Conservation (phyloP, 352 stramenopile species). For the Globisporangium canariense region DNA sequence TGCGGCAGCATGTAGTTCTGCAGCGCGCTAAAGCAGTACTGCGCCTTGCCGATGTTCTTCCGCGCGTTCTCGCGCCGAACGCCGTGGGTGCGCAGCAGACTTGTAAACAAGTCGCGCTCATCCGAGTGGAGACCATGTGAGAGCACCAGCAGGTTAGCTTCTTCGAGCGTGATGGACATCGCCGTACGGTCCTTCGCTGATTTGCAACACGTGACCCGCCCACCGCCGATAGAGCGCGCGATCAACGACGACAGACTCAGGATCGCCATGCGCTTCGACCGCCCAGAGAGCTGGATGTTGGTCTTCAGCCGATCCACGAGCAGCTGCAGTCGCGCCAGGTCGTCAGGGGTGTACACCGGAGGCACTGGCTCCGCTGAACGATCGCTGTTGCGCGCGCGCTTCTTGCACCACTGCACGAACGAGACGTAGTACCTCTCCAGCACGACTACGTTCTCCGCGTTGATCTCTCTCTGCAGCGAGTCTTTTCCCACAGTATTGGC, state of each 20-base stretch:
- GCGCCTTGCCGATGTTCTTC: constrained; percentile 85
- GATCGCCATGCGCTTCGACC: constrained; percentile 80
- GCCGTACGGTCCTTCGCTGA: constrained; percentile 96
- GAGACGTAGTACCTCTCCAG: constrained; percentile 54
- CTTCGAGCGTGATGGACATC: constrained; percentile 96
- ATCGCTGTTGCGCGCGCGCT: constrained; percentile 14
- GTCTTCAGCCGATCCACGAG: constrained; percentile 36
- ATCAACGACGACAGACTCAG: constrained; percentile 72
- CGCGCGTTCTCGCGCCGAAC: constrained; percentile 80
- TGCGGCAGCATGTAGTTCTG: constrained; percentile 82
- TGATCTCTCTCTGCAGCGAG: constrained; percentile 80
- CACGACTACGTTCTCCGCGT: constrained; percentile 60
- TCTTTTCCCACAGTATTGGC: constrained; percentile 85
- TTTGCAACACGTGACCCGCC: constrained; percentile 95
- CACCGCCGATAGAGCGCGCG: constrained; percentile 79
- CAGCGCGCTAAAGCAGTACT: constrained; percentile 81
- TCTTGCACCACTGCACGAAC: constrained; percentile 38
- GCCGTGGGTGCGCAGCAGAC: constrained; percentile 66
- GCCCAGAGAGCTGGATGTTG: constrained; percentile 42
- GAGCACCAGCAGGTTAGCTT: constrained; percentile 63
- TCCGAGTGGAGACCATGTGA: constrained; percentile 50
- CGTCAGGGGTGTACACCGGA: constrained; percentile 26
- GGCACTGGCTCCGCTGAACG: background rate
- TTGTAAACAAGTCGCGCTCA: constrained; percentile 57
- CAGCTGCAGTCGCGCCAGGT: constrained; percentile 30